Evolutionary conservation across 257 asterid species (phyloP).

Genomic region (Solanum pennellii): DNA sequence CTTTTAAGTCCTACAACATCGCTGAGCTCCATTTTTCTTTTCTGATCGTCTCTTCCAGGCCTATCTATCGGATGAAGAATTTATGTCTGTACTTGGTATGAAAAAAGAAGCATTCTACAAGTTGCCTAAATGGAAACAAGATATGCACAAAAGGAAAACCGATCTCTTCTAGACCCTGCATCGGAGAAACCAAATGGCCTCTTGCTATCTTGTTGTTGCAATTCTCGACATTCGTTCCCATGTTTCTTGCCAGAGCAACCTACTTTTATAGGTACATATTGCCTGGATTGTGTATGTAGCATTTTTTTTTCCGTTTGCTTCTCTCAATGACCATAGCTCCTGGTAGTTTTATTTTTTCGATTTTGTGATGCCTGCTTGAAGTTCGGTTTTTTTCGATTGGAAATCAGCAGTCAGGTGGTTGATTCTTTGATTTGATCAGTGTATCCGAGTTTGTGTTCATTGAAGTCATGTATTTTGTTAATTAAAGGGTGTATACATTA

Average conservation of each 20-base stretch:
- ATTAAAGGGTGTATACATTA: conserved; percentile 2
- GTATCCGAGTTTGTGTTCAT: conserved; percentile 4
- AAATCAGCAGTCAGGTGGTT: conserved; percentile 7
- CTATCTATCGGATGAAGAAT: conserved; percentile 81
- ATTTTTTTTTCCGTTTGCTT: background rate
- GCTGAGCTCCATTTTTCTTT: background rate
- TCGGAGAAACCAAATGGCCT: background rate
- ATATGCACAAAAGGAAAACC: conserved; percentile 70
- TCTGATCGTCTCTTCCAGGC: conserved; percentile 39
- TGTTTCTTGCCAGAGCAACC: conserved; percentile 2
- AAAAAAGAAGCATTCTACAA: conserved; percentile 67
- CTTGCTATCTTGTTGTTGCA: background rate
- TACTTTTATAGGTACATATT: conserved; percentile 8
- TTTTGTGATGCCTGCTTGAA: conserved; percentile 6
- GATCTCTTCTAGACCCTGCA: conserved; percentile 64
- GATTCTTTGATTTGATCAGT: conserved; percentile 4
- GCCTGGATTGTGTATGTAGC: conserved; percentile 5
- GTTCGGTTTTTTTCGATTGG: conserved; percentile 1
- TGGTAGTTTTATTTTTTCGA: background rate
- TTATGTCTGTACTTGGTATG: conserved; percentile 58
- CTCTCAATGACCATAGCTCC: background rate
- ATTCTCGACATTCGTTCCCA: background rate
- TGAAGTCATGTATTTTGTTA: background rate
- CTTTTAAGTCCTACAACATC: background rate
- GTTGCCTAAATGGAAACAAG: conserved; percentile 94